Conservation (phyloP, 352 stramenopile species). For the Pelagophyceae sp. region DNA sequence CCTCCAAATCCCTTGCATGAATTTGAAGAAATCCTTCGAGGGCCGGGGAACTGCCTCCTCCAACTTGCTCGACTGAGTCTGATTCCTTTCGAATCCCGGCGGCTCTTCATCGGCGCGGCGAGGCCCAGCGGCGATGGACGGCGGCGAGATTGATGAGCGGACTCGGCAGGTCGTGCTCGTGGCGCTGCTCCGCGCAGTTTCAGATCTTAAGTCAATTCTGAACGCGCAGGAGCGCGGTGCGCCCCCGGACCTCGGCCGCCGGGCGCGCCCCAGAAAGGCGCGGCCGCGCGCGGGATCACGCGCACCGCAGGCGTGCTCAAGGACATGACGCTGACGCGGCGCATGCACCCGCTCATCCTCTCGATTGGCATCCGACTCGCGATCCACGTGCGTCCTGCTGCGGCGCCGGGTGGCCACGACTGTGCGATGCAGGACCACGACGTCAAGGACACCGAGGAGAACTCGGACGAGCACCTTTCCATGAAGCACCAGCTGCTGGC, state of each 20-base stretch:
- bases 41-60: too few relatives aligned
- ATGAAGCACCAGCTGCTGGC: too few relatives aligned
- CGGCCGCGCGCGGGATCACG: neutral
- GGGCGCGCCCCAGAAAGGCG: too few relatives aligned
- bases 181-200: neutral
- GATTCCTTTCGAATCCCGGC: neutral
- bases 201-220: neutral
- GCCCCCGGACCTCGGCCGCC: too few relatives aligned
- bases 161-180: conserved; percentile 1
- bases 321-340: neutral
- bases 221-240: neutral
- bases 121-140: neutral
- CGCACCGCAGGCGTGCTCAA: neutral
- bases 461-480: too few relatives aligned
- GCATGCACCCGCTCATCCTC: neutral
- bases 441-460: neutral
- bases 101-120: neutral
- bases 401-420: neutral
- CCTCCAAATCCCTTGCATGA: too few relatives aligned
- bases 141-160: neutral
- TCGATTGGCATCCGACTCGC: neutral
- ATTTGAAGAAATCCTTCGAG: too few relatives aligned
- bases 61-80: too few relatives aligned
- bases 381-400: neutral
- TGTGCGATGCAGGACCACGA: neutral